These are phyloP conservation scores for Petunia axillaris DNA, from an alignment of 257 asterid genomes.

Conservation along the genomic window DNA sequence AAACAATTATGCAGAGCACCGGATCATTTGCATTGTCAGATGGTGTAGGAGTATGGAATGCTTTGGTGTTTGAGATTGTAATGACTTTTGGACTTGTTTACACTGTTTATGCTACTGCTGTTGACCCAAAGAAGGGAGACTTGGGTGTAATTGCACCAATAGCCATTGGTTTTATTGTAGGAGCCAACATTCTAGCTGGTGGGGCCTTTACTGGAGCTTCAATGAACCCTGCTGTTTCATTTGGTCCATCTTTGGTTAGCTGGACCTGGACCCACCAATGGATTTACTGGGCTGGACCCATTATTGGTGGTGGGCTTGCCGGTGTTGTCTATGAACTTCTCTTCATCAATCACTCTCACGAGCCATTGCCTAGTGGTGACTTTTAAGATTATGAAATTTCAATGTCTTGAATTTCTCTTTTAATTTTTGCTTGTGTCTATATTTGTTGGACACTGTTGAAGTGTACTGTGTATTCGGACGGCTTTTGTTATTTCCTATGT, in stretches of 20 bases:
- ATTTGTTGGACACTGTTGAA: constrained; percentile 4
- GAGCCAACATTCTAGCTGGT: constrained; percentile 75
- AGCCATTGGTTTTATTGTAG: constrained; percentile 69
- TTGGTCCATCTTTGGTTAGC: constrained; percentile 70
- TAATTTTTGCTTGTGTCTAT: not conserved
- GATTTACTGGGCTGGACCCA: constrained; percentile 85
- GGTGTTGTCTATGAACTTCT: constrained; percentile 60
- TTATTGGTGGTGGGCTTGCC: constrained; percentile 64
- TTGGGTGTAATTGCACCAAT: constrained; percentile 66
- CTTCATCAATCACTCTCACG: constrained; percentile 58
- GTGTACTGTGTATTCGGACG: constrained; percentile 14
- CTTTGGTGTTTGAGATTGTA: constrained; percentile 67
- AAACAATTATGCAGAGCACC: constrained; percentile 25
- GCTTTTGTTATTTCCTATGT: not conserved
- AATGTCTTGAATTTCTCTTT: not conserved
- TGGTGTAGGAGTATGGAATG: constrained; percentile 61
- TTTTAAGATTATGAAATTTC: constrained; percentile 23
- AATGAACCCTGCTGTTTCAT: constrained; percentile 86
- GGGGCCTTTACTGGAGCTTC: constrained; percentile 82
- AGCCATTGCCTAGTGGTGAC: constrained; percentile 46
- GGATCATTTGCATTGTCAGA: constrained; percentile 34
- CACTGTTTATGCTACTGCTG: constrained; percentile 79
- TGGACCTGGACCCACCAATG: constrained; percentile 67
- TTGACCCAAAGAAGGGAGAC: constrained; percentile 74
- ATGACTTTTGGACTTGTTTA: constrained; percentile 81